Evolutionary conservation across 345 rosid genomes (phyloP).

Genomic region (Streptanthus diversifolius): DNA sequence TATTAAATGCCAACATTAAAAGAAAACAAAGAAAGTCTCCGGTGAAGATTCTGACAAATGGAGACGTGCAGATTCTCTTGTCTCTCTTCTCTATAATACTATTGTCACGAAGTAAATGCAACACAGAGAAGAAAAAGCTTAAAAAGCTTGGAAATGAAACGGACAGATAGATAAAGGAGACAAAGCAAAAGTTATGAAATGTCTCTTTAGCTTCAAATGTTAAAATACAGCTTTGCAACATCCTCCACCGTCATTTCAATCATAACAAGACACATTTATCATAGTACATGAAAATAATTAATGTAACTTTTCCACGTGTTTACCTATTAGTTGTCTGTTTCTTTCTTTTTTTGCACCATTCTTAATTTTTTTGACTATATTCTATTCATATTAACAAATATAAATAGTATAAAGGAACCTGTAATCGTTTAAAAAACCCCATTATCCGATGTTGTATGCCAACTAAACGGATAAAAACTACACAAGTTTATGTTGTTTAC

Average conservation of each 20-base stretch:
- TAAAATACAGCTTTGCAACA: conserved; percentile 18
- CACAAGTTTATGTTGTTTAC: no score
- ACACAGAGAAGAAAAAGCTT: not conserved
- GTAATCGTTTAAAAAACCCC: no score
- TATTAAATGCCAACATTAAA: not conserved
- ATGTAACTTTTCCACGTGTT: conserved; percentile 7
- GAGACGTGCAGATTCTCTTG: conserved; percentile 19
- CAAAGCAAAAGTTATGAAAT: conserved; percentile 21
- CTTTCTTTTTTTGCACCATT: not conserved
- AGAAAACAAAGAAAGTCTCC: conserved; percentile 25
- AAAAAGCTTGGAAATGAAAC: not conserved
- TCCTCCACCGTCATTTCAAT: conserved; percentile 25
- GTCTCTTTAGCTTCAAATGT: conserved; percentile 26
- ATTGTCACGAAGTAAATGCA: conserved; percentile 24
- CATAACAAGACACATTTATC: conserved; percentile 25
- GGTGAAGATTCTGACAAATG: conserved; percentile 14
- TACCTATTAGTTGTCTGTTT: not conserved
- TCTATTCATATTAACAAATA: not conserved
- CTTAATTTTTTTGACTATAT: not conserved
- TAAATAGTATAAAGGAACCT: no score
- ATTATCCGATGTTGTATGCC: no score
- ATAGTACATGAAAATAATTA: not conserved
- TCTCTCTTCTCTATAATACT: conserved; percentile 2
- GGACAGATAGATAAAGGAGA: conserved; percentile 28
- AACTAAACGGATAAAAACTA: not conserved